Evolutionary conservation across 164 flowering plant genomes (phyloP), one percentile per base, ranked within the genome.

Genomic region (Vitis riparia): DNA sequence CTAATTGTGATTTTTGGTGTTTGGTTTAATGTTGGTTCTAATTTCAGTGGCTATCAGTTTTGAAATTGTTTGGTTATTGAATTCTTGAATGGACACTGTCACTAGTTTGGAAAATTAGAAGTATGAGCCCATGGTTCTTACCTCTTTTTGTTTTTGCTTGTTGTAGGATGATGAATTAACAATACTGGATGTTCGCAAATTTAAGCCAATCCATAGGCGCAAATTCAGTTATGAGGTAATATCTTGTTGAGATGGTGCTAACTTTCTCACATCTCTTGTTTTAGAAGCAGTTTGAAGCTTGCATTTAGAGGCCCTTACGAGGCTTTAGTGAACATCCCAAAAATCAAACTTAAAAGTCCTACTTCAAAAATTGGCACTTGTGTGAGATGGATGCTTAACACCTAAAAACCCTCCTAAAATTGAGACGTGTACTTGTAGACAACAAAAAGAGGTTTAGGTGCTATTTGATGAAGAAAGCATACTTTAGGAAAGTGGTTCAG

Each of bases 181-280:
- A 50, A 90, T 92, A 71, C 73, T 94, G 90, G 98, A 94, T 87
- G 98, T 94, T 75, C 88, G 98, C 48, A 94, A 94, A 73, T 94
- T 94, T 79, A 92, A 90, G 82, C 85, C 92, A 65, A 85, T 94
- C 51, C 94, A 89, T 71, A 89, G 82, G 76, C 97, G 96, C 82
- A 94, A 92, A 78, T 94, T 92, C 72, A 84, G 65, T 77, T 92
- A 94, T 76, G 98, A 94, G 97, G 98, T 92, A 82, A 69, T 50
- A 62, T n/a, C 15, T 64, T 12, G 9, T 44, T 72, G 11, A 17
- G 59, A 53, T 68, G 11, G 23, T 53, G 13, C 17, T 58, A 30
- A 51, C 10, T 53, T 61, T 51, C 47, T 23, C 50, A 37, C 37
- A n/a, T 51, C 64, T 2, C 14, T 16, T 50, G 15, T 13, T 67